phyloP scores from a whole-genome alignment of 805 yeast genomes.

The Lipomyces sp. region DNA sequence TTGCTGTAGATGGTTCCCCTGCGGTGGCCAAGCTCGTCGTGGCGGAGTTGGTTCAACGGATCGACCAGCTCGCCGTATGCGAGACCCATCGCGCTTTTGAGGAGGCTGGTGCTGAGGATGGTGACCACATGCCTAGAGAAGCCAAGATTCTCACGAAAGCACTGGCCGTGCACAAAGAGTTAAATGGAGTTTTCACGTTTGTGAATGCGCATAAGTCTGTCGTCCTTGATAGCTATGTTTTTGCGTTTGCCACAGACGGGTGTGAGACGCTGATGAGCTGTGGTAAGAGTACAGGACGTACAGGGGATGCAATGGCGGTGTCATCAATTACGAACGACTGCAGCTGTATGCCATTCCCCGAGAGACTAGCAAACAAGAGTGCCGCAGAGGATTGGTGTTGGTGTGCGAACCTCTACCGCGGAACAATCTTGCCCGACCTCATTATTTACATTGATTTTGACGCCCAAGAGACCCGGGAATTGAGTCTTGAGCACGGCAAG shows the following conservation, averaged over 20 bases:
- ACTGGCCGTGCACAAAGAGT: slow-evolving; percentile 16
- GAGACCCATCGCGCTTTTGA: background rate
- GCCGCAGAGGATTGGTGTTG: slow-evolving; percentile 25
- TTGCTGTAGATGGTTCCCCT: slow-evolving; percentile 27
- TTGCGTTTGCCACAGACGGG: slow-evolving; percentile 16
- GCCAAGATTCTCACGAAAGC: slow-evolving; percentile 22
- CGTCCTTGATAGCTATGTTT: slow-evolving; percentile 19
- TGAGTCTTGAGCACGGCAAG: slow-evolving; percentile 8
- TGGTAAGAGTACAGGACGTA: background rate
- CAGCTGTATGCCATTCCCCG: background rate
- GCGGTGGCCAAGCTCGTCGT: slow-evolving; percentile 9
- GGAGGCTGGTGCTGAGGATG: slow-evolving; percentile 8
- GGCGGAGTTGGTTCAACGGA: slow-evolving; percentile 9
- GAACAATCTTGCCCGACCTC: slow-evolving; percentile 29
- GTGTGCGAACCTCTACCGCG: slow-evolving; percentile 30
- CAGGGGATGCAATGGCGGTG: background rate
- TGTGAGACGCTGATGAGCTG: slow-evolving; percentile 9
- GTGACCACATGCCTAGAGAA: slow-evolving; percentile 8
- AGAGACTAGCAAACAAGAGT: background rate
- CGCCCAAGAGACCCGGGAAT: background rate
- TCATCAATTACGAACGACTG: background rate
- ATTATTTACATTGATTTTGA: slow-evolving; percentile 19
- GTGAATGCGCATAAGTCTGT: slow-evolving; percentile 22
- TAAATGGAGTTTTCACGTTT: slow-evolving; percentile 13
- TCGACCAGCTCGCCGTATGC: slow-evolving; percentile 15